Evolutionary conservation across 495 filamentous ascomycete genomes (phyloP).

Genomic region (Trichocladium uniseriatum): DNA sequence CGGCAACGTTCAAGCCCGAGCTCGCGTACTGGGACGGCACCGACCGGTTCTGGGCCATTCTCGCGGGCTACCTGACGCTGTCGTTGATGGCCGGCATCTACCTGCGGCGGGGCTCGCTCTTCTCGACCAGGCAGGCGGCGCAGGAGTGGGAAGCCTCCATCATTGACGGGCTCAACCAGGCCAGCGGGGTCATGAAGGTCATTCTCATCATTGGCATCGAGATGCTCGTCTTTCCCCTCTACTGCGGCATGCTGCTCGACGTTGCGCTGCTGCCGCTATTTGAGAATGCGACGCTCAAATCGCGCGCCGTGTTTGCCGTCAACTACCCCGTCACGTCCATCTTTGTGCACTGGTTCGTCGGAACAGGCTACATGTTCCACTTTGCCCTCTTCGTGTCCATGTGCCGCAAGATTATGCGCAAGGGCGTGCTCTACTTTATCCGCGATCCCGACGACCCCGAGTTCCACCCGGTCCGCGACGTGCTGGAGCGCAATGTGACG

Average conservation of each 20-base stretch:
- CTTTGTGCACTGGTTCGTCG: conserved; percentile 98
- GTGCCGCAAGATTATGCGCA: conserved; percentile 95
- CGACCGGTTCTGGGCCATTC: conserved; percentile 70
- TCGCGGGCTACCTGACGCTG: conserved; percentile 70
- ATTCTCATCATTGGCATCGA: conserved; percentile 98
- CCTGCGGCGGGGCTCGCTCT: conserved; percentile 55
- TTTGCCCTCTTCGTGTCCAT: conserved; percentile 98
- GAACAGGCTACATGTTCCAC: conserved; percentile 99
- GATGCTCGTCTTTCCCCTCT: conserved; percentile 95
- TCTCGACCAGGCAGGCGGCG: conserved; percentile 54
- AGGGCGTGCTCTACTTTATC: conserved; percentile 94
- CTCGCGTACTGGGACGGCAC: conserved; percentile 67
- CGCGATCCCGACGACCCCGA: conserved; percentile 97
- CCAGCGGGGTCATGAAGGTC: conserved; percentile 94
- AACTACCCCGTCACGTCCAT: conserved; percentile 73
- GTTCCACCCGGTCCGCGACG: conserved; percentile 95
- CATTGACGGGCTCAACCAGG: conserved; percentile 80
- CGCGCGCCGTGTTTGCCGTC: conserved; percentile 65
- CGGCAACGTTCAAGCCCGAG: conserved; percentile 43
- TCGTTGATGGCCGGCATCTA: conserved; percentile 68
- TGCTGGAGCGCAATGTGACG: conserved; percentile 84
- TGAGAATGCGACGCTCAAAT: conserved; percentile 61
- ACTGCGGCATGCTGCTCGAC: conserved; percentile 88
- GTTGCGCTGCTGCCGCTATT: conserved; percentile 84
- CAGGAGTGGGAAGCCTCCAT: conserved; percentile 67